phyloP scores from a whole-genome alignment of 805 yeast genomes.

The Yarrowia divulgata region DNA sequence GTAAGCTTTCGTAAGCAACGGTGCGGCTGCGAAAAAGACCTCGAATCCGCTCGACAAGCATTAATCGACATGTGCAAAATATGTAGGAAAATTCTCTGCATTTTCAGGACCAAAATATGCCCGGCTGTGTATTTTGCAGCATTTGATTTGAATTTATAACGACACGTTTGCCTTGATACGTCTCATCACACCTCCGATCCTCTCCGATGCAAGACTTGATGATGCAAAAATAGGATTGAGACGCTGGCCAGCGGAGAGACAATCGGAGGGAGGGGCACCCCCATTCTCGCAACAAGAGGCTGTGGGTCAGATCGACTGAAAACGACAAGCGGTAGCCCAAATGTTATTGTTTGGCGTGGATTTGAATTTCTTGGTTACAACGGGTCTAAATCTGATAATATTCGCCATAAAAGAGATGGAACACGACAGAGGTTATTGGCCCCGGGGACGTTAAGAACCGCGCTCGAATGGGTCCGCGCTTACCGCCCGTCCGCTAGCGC shows the following conservation, averaged over 20 bases:
- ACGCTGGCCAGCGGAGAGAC: background rate
- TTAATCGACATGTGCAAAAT: too few relatives aligned
- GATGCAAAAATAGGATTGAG: background rate
- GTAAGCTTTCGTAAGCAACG: constrained; percentile 26
- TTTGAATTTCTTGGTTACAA: background rate
- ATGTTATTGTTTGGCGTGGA: background rate
- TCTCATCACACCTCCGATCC: constrained; percentile 10
- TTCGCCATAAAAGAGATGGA: too few relatives aligned
- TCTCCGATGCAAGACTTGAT: constrained; percentile 18
- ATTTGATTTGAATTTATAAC: background rate
- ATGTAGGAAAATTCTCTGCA: too few relatives aligned
- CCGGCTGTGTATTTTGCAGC: background rate
- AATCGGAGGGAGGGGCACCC: background rate
- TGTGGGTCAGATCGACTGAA: background rate
- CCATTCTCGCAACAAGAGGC: background rate
- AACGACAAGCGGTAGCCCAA: background rate
- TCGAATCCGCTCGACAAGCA: too few relatives aligned
- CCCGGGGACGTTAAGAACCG: too few relatives aligned
- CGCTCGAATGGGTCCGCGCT: background rate
- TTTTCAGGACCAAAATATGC: too few relatives aligned
- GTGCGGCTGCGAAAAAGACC: constrained; percentile 11
- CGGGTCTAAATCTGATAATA: too few relatives aligned
- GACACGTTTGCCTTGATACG: background rate
- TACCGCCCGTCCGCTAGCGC: background rate
- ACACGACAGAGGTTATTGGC: too few relatives aligned